These are phyloP conservation scores for Pneumocystis canis DNA, from an alignment of 1,139 yeast genomes.

Conservation along the genomic window DNA sequence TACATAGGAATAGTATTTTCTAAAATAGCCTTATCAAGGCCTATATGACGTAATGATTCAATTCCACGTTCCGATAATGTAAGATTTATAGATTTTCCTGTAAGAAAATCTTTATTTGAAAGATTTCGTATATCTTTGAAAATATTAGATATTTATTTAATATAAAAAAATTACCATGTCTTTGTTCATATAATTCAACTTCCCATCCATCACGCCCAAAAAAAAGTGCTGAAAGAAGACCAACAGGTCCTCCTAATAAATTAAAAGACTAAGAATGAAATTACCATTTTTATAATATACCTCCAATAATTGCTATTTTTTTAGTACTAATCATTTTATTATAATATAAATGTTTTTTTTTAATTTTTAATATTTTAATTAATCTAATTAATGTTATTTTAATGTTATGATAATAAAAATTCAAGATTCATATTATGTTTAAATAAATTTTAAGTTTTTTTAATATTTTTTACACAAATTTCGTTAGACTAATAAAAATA, in stretches of 20 bases:
- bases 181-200: constrained; percentile 56
- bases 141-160: constrained; percentile 18
- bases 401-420: no score
- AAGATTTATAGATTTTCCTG: constrained; percentile 60
- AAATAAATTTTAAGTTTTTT: no score
- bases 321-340: not conserved
- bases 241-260: constrained; percentile 76
- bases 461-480: no score
- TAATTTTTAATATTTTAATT: not conserved
- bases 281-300: constrained; percentile 17
- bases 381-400: no score
- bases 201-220: constrained; percentile 56
- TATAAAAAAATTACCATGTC: constrained; percentile 27
- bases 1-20: constrained; percentile 63
- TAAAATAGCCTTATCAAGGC: constrained; percentile 45
- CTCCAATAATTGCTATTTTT: not conserved
- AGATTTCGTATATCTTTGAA: constrained; percentile 27
- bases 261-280: constrained; percentile 12
- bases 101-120: constrained; percentile 20
- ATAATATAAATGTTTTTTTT: not conserved
- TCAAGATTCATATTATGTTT: no score
- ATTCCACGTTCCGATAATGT: constrained; percentile 82
- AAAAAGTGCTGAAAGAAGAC: constrained; percentile 73
- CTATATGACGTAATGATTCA: constrained; percentile 48
- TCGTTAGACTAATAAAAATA: no score